Percentiles rank a stretch among this genome's conserved stretches.
Evolutionary conservation across 768 basidiomycete genomes (phyloP).

Genomic region (Leccinum ochraceum): DNA sequence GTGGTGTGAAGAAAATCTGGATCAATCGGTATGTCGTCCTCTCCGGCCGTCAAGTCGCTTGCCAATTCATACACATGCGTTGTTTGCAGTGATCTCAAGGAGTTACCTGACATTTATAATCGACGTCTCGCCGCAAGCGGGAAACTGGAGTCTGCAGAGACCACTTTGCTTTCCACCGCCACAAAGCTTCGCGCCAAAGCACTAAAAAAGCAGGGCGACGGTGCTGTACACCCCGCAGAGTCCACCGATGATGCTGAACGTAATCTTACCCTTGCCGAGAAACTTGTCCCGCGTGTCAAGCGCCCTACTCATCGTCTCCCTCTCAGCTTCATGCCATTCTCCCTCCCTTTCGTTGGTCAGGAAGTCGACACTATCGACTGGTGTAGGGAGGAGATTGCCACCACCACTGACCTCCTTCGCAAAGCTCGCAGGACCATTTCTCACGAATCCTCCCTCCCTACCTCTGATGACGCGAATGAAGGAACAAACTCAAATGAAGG

Average conservation of each 20-base stretch:
- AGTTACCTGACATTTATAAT: constrained; percentile 81
- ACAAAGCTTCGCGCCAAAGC: constrained; percentile 64
- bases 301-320: constrained; percentile 80
- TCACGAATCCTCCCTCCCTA: constrained; percentile 15
- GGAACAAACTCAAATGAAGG: constrained; percentile 12
- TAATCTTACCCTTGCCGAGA: constrained; percentile 41
- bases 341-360: constrained; percentile 69
- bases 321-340: constrained; percentile 51
- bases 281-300: constrained; percentile 65
- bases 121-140: constrained; percentile 68
- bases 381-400: constrained; percentile 72
- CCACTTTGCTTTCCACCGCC: constrained; percentile 71
- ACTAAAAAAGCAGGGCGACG: constrained; percentile 42
- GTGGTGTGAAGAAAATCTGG: constrained; percentile 90
- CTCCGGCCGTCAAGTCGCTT: neutral
- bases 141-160: constrained; percentile 89
- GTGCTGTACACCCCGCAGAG: constrained; percentile 22
- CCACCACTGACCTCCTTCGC: constrained; percentile 53
- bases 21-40: constrained; percentile 64
- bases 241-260: constrained; percentile 31
- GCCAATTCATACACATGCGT: neutral
- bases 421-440: constrained; percentile 41
- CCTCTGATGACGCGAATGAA: constrained; percentile 28
- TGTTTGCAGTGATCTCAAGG: constrained; percentile 67
- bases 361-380: constrained; percentile 95